Conservation (phyloP, 306 rosid genomes). For the Prosopis cineraria region DNA sequence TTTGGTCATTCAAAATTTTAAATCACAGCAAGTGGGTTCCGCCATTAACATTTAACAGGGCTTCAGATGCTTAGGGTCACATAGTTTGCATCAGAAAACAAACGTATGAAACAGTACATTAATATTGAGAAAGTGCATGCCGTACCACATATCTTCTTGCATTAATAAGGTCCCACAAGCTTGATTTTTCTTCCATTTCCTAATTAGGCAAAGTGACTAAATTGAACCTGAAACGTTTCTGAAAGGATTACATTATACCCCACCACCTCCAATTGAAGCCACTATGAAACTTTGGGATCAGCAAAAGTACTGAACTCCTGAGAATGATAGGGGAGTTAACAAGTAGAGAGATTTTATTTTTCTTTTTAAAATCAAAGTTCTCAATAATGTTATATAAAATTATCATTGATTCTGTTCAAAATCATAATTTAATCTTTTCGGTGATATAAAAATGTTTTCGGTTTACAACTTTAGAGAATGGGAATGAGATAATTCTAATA, state of each 20-base stretch:
- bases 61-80: neutral
- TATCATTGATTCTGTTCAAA: neutral
- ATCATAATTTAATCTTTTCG: neutral
- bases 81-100: conserved; percentile 27
- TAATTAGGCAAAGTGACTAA: conserved; percentile 37
- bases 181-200: conserved; percentile 30
- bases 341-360: neutral
- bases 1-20: conserved; percentile 31
- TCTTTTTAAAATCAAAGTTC: neutral
- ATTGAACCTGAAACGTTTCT: conserved; percentile 2
- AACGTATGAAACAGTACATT: conserved; percentile 30
- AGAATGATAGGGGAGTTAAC: neutral
- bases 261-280: conserved; percentile 26
- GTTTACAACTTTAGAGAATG: neutral
- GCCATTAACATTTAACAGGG: conserved; percentile 9
- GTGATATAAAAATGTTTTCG: neutral
- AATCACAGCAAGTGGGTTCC: conserved; percentile 43
- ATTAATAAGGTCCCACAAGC: conserved; percentile 40
- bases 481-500: neutral
- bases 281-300: conserved; percentile 38
- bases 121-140: conserved; percentile 46
- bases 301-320: conserved; percentile 13
- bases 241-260: conserved; percentile 13
- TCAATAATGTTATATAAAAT: neutral
- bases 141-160: conserved; percentile 49